phyloP scores from a whole-genome alignment of 1,284 basidiomycete genomes.

The Rugosomyces carneus region DNA sequence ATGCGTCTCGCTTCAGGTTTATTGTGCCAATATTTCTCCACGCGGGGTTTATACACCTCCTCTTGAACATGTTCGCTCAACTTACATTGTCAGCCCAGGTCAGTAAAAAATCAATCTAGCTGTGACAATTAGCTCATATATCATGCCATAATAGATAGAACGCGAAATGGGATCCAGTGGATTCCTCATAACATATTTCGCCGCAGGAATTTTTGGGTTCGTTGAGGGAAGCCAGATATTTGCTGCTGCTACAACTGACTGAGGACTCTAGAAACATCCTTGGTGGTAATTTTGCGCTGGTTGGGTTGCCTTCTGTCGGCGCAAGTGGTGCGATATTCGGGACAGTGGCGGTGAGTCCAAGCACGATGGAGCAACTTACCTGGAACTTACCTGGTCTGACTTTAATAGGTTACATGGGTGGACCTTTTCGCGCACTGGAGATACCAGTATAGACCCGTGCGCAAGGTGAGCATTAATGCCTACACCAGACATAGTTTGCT shows the following conservation, averaged over 20 bases:
- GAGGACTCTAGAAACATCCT: constrained; percentile 59
- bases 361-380: no score
- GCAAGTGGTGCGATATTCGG: constrained; percentile 94
- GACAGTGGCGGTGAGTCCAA: constrained; percentile 65
- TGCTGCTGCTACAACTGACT: constrained; percentile 2
- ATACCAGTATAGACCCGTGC: constrained; percentile 74
- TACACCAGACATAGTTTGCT: neutral
- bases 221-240: constrained; percentile 16
- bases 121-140: neutral
- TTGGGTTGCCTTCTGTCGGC: constrained; percentile 89
- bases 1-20: constrained; percentile 44
- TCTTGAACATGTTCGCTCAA: constrained; percentile 89
- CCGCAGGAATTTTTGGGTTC: constrained; percentile 87
- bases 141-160: constrained; percentile 50
- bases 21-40: constrained; percentile 87
- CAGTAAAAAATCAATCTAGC: constrained; percentile 11
- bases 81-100: constrained; percentile 75
- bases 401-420: constrained; percentile 63
- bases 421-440: constrained; percentile 93
- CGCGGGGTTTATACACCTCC: constrained; percentile 84
- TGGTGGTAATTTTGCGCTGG: constrained; percentile 87
- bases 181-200: constrained; percentile 80
- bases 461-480: constrained; percentile 48
- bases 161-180: constrained; percentile 81
- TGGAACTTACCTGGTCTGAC: constrained; percentile 1